Base-by-base conservation (phyloP, 345 rosid species). In the Isatis tinctoria region DNA sequence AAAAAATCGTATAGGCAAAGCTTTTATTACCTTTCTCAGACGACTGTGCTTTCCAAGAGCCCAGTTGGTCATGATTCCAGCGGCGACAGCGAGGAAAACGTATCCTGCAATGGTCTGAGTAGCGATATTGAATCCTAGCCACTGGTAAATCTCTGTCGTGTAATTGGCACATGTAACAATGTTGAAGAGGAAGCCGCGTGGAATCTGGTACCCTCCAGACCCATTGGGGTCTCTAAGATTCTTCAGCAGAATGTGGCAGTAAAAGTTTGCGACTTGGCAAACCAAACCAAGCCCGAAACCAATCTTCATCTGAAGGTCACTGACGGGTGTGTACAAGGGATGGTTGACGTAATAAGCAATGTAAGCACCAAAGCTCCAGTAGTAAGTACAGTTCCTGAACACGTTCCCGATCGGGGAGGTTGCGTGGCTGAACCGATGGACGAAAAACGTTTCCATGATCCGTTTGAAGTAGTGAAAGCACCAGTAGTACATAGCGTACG, bases 131-230 rank as follows among this genome's bases (percentile, higher is more conserved):
- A 92, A 95, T 49, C 98, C 99, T 73, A 95, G 40, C 99, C 98
- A 95, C 76, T 95, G 99, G 77, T 95, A 95, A 56, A 92, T 92
- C 83, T 95, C 99, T 0, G 98, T 95, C 0, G 96, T 88, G 84
- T 95, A 95, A 70, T 95, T 95, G n/a, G 98, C 98, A 48, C 98
- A 95, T 0, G 99, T 92, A 74, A 95, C 98, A 14, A 92, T 83
- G 75, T 95, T 90, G 80, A 95, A 95, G 78, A 95, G 83, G 87
- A 95, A 95, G 11, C 98, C 99, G 2, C 40, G 74, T 6, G 99
- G 99, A 54, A 95, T 92, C 76, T 95, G 99, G 74, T 95, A 95
- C 30, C 97, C 97, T 59, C 91, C 97, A 78, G 81, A 60, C 2
- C 96, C 93, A 57, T 49, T 83, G 4, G 93, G 84, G 71, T 77